phyloP scores from a whole-genome alignment of 2,329 filamentous ascomycete species.

The Huntiella abstrusa region DNA sequence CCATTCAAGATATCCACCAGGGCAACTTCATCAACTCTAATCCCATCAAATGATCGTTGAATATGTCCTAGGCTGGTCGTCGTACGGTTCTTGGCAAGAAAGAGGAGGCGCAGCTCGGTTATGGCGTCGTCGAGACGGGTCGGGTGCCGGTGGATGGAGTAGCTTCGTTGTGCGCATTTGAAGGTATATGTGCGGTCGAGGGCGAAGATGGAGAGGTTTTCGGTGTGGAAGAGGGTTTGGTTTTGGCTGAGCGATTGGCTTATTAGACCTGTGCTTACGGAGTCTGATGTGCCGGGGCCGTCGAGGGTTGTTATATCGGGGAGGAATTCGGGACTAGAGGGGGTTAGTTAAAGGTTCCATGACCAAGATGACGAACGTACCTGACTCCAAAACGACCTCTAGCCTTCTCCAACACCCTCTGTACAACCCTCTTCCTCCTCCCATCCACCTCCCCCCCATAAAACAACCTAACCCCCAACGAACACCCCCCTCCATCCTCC shows the following conservation, averaged over 20 bases:
- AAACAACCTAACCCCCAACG: constrained; percentile 32
- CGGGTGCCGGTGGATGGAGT: constrained; percentile 27
- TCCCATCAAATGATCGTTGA: constrained; percentile 35
- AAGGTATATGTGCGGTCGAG: constrained; percentile 47
- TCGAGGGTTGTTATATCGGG: constrained; percentile 25
- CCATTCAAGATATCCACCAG: constrained; percentile 35
- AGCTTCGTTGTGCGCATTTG: constrained; percentile 39
- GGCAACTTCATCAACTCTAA: constrained; percentile 31
- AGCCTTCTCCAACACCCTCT: constrained; percentile 31
- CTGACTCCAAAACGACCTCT: constrained; percentile 23
- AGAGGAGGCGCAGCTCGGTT: constrained; percentile 40
- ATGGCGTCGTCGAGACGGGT: constrained; percentile 39
- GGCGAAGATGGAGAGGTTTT: constrained; percentile 38
- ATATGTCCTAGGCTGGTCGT: constrained; percentile 33
- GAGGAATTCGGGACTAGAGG: constrained; percentile 23
- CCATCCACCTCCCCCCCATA: constrained; percentile 27
- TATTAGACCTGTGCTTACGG: constrained; percentile 31
- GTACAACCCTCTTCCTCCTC: constrained; percentile 29
- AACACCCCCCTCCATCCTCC: constrained; percentile 14
- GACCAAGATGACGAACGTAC: constrained; percentile 9
- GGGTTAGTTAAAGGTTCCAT: background rate
- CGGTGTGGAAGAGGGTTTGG: constrained; percentile 39
- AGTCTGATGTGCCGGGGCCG: constrained; percentile 9
- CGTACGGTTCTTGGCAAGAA: constrained; percentile 32
- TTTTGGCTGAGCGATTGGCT: constrained; percentile 39